Evolutionary conservation across 108 stramenopile species (phyloP).

Genomic region (Skeletonema marinoi): DNA sequence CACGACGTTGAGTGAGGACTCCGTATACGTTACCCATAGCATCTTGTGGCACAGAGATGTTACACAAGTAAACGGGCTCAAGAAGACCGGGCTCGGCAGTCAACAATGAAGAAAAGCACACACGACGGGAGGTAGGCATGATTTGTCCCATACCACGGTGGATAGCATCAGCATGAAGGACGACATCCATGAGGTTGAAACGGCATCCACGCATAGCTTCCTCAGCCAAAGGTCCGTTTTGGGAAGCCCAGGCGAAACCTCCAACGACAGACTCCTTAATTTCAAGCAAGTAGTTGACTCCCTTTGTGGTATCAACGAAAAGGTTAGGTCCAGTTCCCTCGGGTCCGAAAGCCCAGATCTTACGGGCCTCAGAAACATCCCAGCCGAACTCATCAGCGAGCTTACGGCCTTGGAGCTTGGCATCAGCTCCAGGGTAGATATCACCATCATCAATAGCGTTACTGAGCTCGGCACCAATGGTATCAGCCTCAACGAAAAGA

Average conservation of each 20-base stretch:
- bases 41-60: slow-evolving; percentile 98
- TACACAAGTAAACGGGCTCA: slow-evolving; percentile 98
- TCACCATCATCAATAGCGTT: slow-evolving; percentile 97
- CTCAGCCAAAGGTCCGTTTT: slow-evolving; percentile 97
- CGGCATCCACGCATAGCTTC: slow-evolving; percentile 97
- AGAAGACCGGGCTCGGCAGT: slow-evolving; percentile 91
- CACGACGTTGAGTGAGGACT: slow-evolving; percentile 98
- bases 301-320: slow-evolving; percentile 98
- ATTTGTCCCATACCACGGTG: slow-evolving; percentile 99
- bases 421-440: slow-evolving; percentile 85
- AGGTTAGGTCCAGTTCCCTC: slow-evolving; percentile 99
- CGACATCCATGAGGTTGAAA: slow-evolving; percentile 99
- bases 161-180: slow-evolving; percentile 99
- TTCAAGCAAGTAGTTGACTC: slow-evolving; percentile 99
- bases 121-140: slow-evolving; percentile 99
- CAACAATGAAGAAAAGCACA: slow-evolving; percentile 96
- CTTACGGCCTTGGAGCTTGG: slow-evolving; percentile 93
- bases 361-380: slow-evolving; percentile 97
- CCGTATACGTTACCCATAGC: slow-evolving; percentile 99
- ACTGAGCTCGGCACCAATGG: slow-evolving; percentile 88
- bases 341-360: slow-evolving; percentile 99
- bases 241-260: slow-evolving; percentile 99
- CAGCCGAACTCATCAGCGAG: slow-evolving; percentile 96
- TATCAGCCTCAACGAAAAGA: slow-evolving; percentile 93
- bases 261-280: slow-evolving; percentile 99